Base-by-base conservation (phyloP, 169 alveolate species). In the Plasmodium gonderi region DNA sequence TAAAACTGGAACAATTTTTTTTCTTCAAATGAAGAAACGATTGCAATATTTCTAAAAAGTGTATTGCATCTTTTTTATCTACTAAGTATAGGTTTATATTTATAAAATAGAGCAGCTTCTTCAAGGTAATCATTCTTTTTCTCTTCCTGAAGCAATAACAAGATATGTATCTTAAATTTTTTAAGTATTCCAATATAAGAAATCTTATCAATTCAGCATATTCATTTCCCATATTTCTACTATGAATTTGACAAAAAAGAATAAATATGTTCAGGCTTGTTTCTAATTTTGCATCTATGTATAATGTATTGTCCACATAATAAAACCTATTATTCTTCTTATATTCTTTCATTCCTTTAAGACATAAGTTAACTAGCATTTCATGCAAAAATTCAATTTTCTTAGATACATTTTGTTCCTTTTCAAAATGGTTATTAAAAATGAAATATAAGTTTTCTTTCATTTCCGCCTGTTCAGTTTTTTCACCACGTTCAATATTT, bases 301-400 rank as follows among this genome's bases (percentile, higher is more conserved):
- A 49, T 17, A 83, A 40, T 9, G 49, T 26, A 0, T 83, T 83
- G 17, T 83, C 67, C 26, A 49, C 26, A 64, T 45, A 83, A 47
- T 49, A 69, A n/a, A 20, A 14, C 33, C 29, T 83, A 31, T 68
- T 33, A 20, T 29, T 68, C 23, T 69, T 42, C 64, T 60, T 83
- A 83, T 72, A 83, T 20, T 33, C 92, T 6, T 83, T 17, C 92
- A 83, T 83, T 23, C 92, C 92, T 42, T 64, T 69, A 47, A 83
- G 26, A 72, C 83, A 69, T 69, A 83, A 26, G 47, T n/a, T 2
- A 69, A 83, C 42, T 33, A 83, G 9, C 92, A 83, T 83, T 47
- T 83, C 82, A 72, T 83, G 82, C 45, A 83, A 83, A 47, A 69
- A 20, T 72, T 69, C 44, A 26, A 83, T 83, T 69, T 83, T 83